phyloP scores from a whole-genome alignment of 345 rosid species.

The Kandelia obovata region DNA sequence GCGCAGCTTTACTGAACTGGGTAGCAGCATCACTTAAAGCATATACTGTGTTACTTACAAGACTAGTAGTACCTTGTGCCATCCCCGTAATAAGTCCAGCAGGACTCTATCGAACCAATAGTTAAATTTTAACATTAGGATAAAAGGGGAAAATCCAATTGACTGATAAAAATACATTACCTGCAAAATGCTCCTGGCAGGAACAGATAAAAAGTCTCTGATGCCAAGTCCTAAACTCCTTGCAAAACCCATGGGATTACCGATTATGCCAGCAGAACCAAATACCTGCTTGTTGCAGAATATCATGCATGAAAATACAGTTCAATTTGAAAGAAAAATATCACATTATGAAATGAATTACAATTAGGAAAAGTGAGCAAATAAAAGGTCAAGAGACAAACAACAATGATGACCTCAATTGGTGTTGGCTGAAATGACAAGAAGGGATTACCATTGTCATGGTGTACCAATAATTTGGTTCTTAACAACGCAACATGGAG shows the following conservation, averaged over 20 bases:
- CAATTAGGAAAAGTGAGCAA: too few relatives aligned
- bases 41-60: conserved; percentile 81
- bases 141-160: conserved; percentile 8
- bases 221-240: conserved; percentile 87
- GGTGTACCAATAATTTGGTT: too few relatives aligned
- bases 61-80: conserved; percentile 94
- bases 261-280: conserved; percentile 97
- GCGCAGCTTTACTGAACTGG: conserved; percentile 97
- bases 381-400: too few relatives aligned
- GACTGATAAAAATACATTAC: conserved; percentile 30
- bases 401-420: too few relatives aligned
- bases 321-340: conserved; percentile 5
- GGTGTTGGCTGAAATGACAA: too few relatives aligned
- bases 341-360: not conserved
- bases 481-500: too few relatives aligned
- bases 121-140: conserved; percentile 1
- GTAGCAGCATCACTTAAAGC: conserved; percentile 96
- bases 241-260: conserved; percentile 95
- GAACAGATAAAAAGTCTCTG: conserved; percentile 85
- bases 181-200: conserved; percentile 70
- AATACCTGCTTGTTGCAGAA: conserved; percentile 56
- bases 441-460: too few relatives aligned
- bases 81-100: conserved; percentile 78
- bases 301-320: not conserved
- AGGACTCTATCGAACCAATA: conserved; percentile 60